phyloP scores from a whole-genome alignment of 352 stramenopile genomes.

The Globisporangium acanthophoron region DNA sequence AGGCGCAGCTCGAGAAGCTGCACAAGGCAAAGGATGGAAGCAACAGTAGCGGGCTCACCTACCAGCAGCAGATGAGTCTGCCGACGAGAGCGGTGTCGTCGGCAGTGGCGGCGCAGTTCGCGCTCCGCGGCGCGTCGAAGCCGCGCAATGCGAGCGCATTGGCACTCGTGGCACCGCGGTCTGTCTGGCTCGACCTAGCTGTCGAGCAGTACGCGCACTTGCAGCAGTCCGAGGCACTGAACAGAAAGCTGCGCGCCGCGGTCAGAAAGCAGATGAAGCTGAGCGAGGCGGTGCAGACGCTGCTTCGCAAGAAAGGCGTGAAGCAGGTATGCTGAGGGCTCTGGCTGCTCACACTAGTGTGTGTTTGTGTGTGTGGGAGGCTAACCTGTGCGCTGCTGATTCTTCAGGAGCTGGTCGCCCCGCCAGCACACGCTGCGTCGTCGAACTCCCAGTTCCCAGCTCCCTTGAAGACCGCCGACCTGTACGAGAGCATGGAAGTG shows the following conservation, averaged over 20 bases:
- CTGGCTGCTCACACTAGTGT: too few relatives aligned
- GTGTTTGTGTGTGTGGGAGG: too few relatives aligned
- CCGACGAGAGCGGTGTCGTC: not conserved
- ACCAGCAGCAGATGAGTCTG: not conserved
- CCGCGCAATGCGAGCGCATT: not conserved
- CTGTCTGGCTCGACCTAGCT: conserved; percentile 37
- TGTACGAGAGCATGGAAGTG: not conserved
- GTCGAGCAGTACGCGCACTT: conserved; percentile 35
- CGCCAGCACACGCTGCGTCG: too few relatives aligned
- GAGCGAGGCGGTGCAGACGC: conserved; percentile 29
- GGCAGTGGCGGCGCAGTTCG: not conserved
- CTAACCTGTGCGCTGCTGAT: too few relatives aligned
- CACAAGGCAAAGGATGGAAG: not conserved
- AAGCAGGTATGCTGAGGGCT: not conserved
- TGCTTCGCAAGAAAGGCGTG: conserved; percentile 22
- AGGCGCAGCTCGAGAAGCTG: not conserved
- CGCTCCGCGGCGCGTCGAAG: not conserved
- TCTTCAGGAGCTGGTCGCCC: not conserved
- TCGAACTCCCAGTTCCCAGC: not conserved
- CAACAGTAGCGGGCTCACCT: not conserved
- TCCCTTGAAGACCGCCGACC: not conserved
- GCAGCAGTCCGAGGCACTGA: conserved; percentile 32
- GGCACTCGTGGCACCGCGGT: not conserved
- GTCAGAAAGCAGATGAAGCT: conserved; percentile 38
- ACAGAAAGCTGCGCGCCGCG: conserved; percentile 31